Evolutionary conservation across 2,329 filamentous ascomycete species (phyloP), one percentile per base, ranked within the genome.

Genomic region (Alternaria sp.): DNA sequence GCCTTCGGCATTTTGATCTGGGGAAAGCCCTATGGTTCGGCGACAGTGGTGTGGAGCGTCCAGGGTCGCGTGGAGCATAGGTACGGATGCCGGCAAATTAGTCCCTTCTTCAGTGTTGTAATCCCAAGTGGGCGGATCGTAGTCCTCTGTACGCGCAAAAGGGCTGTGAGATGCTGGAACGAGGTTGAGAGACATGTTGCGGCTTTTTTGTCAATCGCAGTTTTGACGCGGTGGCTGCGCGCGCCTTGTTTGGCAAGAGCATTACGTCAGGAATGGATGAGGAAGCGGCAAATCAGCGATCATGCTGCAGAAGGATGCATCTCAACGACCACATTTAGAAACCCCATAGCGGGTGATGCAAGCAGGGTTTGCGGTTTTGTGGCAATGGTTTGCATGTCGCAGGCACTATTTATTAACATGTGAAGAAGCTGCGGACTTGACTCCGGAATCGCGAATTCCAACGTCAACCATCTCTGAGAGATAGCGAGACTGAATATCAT

Each of bases 1-100:
- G 70, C 55, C 15, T 62, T 71, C 46, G 71, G 49, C 77, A 78
- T 79, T 47, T 70, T 64, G 57, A 51, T 57, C 56, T 44, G 60
- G 25, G 43, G 57, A 28, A 45, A 30, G 28, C 4, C 15, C 5
- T 65, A 45, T 69, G 67, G 64, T 64, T 64, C 60, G 69, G 62
- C 59, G 54, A 71, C 55, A 61, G 68, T 62, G 54, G 25, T 60
- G 70, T 73, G 72, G 73, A 68, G 70, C 65, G 33, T 53, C 58
- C 58, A 57, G 65, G 66, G 55, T 37, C 51, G 61, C 47, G 67
- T 67, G 68, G 64, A 65, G 56, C 55, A 33, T 55, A 25, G 30
- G 21, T 53, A 37, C 45, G 45, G 53, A 25, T 50, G 28, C 43
- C 45, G 30, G 53, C 43, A 44, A 30, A 21, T 30, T 37, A 44